Evolutionary conservation across 2,329 filamentous ascomycete species (phyloP).

Genomic region (Trichoderma pleuroti): DNA sequence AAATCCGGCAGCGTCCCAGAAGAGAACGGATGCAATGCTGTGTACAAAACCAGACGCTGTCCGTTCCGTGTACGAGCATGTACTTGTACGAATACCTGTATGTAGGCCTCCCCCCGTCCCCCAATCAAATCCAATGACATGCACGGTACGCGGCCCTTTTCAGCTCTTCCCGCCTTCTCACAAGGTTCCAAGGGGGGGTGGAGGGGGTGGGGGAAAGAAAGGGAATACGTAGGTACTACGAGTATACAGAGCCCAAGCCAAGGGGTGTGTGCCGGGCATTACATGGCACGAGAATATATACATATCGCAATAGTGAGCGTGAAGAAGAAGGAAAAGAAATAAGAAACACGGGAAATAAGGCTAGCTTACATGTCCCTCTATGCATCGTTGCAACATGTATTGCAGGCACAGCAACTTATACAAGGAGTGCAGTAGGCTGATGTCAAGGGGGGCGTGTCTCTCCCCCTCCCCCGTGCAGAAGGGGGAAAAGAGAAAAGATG

Average conservation of each 20-base stretch:
- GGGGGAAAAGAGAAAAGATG: neutral
- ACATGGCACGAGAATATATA: neutral
- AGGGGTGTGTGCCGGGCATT: neutral
- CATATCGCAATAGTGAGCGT: neutral
- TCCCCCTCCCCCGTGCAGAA: neutral
- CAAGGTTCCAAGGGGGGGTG: neutral
- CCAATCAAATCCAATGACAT: neutral
- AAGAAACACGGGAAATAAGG: neutral
- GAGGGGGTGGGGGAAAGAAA: neutral
- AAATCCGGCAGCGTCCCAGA: neutral
- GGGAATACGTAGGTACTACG: neutral
- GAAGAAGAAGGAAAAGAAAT: neutral
- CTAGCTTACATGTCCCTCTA: neutral
- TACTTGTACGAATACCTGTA: neutral
- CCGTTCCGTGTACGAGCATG: no score
- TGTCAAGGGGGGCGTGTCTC: neutral
- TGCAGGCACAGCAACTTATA: neutral
- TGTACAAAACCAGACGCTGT: neutral
- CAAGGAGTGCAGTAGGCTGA: neutral
- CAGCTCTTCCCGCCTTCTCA: slow-evolving; percentile 6
- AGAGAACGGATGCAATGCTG: neutral
- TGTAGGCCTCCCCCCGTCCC: neutral
- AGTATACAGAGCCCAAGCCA: neutral
- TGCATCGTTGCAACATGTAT: no score
- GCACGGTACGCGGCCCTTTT: slow-evolving; percentile 9